Evolutionary conservation across 192 early-diverging fungal species (phyloP), one percentile per base, ranked within the genome.

Genomic region (Coemansia sp.): DNA sequence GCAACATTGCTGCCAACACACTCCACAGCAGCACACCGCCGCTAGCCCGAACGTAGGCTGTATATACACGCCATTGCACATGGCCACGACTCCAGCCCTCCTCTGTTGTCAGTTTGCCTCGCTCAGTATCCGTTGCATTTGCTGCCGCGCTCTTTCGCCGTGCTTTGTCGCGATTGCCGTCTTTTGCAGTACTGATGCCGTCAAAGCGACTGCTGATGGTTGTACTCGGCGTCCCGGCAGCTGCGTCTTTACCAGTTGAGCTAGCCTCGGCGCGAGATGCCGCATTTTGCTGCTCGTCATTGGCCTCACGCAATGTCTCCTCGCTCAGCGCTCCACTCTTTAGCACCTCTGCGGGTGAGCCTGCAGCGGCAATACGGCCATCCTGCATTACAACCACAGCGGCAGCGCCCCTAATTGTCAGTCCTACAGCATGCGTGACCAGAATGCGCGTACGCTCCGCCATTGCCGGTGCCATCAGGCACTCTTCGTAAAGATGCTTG

Each of bases 351-450:
- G 51, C 52, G 0, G 87, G 82, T 16, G 75, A 70, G 4, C 90
- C 90, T 9, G 71, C 50, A 1, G 73, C 84, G 22, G 77, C 68
- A 29, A 92, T 81, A 10, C 75, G 78, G 26, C 89, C 90, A 24
- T 90, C 84, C 61, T 86, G 82, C 76, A 93, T 62, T 9, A 83
- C 88, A 16, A 91, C 85, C 29, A 93, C 81, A 22, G 76, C 50
- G 3, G 65, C 65, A 14, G 70, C 71, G 32, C 85, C 85, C 51
- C 74, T 66, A 48, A 92, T 73, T n/a, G 86, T 86, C 57, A 90
- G 60, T 22, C 86, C 82, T n/a, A 92, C 88, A 23, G 90, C 35
- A 39, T 98, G 97, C 0, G 94, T 94, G n/a, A 96, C 97, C n/a
- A 99, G 81, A 32, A 99, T 75, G 3, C 89, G 72, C 0, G 97